These are phyloP conservation scores for Peronospora belbahrii DNA, from an alignment of 352 stramenopile species.

Conservation along the genomic window DNA sequence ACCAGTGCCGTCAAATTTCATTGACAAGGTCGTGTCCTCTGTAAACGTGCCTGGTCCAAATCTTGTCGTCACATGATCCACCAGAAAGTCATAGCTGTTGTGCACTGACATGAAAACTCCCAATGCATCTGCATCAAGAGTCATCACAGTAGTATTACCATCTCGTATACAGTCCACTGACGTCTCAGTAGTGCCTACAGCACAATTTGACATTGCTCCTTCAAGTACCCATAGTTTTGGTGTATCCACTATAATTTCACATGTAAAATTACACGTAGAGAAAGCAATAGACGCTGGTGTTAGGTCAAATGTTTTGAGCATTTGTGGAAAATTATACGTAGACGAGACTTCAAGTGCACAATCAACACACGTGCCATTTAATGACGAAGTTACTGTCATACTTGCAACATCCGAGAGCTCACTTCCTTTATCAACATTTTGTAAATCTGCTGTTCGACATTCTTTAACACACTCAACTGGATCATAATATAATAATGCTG, in stretches of 20 bases:
- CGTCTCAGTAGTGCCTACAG: slow-evolving; percentile 10
- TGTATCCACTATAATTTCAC: slow-evolving; percentile 39
- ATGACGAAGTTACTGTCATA: slow-evolving; percentile 40
- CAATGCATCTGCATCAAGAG: slow-evolving; percentile 32
- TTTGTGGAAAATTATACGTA: slow-evolving; percentile 63
- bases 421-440: slow-evolving; percentile 37
- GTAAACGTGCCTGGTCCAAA: slow-evolving; percentile 47
- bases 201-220: slow-evolving; percentile 30
- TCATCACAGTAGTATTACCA: slow-evolving; percentile 51
- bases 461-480: slow-evolving; percentile 42
- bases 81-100: slow-evolving; percentile 39
- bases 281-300: slow-evolving; percentile 29
- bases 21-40: slow-evolving; percentile 38
- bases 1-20: slow-evolving; percentile 51
- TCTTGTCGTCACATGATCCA: slow-evolving; percentile 59
- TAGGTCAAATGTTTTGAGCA: slow-evolving; percentile 60
- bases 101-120: slow-evolving; percentile 29
- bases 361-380: slow-evolving; percentile 63
- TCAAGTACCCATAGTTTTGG: slow-evolving; percentile 56
- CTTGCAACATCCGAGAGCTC: slow-evolving; percentile 41
- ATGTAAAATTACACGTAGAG: slow-evolving; percentile 38
- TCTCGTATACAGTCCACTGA: slow-evolving; percentile 37
- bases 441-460: slow-evolving; percentile 36
- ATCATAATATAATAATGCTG: slow-evolving; percentile 35
- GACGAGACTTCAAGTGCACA: slow-evolving; percentile 52